Evolutionary conservation across 108 stramenopile genomes (phyloP), one percentile per base, ranked within the genome.

Genomic region (Poteriospumella lacustris): DNA sequence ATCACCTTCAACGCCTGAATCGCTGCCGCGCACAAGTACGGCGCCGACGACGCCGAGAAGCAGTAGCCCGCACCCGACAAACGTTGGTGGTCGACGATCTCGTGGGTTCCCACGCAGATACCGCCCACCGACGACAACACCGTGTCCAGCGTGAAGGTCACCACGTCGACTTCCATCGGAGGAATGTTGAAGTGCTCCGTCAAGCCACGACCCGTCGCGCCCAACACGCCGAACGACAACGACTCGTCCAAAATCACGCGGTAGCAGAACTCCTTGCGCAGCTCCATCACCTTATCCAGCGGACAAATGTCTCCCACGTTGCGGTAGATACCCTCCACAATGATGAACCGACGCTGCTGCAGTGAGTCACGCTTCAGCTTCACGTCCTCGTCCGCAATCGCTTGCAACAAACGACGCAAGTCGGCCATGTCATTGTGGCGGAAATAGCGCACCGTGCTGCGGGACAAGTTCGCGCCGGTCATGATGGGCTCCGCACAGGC

Each of bases 31-130:
- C 91, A 90, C 12, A 93, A 87, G 80, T 97, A 99, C n/a, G 98
- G 98, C 5, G 97, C 95, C 41, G 95, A 86, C 64, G 94, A 91
- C 1, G 97, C 98, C 76, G 93, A 94, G 86, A 94, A 99, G 86
- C 94, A 95, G 82, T 99, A 99, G 52, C 98, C 98, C 0, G 97
- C 96, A 47, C 95, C 98, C 44, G 91, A 92, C 29, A 96, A 81
- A 12, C 97, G 89, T 81, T 98, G 97, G 85, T 98, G 97, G 86
- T 96, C 95, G 15, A 96, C 93, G 29, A 97, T 94, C 79, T 99
- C 96, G 59, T 92, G 89, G 75, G 87, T 91, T 28, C 98, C 98
- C 40, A 96, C 89, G 38, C 94, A 96, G 43, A 99, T 83, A 58
- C 98, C 98, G 1, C 98, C 97, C 68, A 96, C 88, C 58, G 91